phyloP scores from a whole-genome alignment of 306 rosid genomes.

The Vachellia collinsii region DNA sequence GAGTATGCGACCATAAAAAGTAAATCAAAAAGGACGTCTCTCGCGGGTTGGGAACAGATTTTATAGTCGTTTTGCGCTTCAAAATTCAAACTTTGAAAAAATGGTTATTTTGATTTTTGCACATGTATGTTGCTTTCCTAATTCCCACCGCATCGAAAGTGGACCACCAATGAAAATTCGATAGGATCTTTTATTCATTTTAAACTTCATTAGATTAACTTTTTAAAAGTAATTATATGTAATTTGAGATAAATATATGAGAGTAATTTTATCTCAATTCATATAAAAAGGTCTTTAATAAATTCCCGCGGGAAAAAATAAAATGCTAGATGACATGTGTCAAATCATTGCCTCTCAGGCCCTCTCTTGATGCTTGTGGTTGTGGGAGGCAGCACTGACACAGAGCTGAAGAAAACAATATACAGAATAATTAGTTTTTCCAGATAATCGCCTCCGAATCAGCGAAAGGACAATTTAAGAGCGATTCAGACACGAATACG shows the following conservation, averaged over 20 bases:
- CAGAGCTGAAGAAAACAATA: conserved; percentile 12
- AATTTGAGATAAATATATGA: no score
- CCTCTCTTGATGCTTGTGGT: neutral
- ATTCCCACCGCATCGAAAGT: neutral
- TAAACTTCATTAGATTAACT: no score
- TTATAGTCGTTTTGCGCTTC: conserved; percentile 19
- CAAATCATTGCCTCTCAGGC: neutral
- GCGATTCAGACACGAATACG: neutral
- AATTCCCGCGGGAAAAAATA: neutral
- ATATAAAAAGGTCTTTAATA: no score
- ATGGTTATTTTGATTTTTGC: conserved; percentile 19
- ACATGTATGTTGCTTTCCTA: conserved; percentile 39
- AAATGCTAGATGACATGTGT: conserved; percentile 23
- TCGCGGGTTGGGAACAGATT: neutral
- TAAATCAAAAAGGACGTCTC: neutral
- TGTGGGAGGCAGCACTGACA: conserved; percentile 26
- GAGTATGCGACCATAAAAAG: neutral
- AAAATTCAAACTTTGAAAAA: conserved; percentile 31
- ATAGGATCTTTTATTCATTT: no score
- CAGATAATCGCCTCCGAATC: neutral
- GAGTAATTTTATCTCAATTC: no score
- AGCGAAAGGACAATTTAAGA: neutral
- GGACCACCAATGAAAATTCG: conserved; percentile 32
- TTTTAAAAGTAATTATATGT: no score
- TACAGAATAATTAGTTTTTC: neutral